These are phyloP conservation scores for Colletotrichum gloeosporioides DNA, from an alignment of 2,329 filamentous ascomycete species.

Conservation along the genomic window DNA sequence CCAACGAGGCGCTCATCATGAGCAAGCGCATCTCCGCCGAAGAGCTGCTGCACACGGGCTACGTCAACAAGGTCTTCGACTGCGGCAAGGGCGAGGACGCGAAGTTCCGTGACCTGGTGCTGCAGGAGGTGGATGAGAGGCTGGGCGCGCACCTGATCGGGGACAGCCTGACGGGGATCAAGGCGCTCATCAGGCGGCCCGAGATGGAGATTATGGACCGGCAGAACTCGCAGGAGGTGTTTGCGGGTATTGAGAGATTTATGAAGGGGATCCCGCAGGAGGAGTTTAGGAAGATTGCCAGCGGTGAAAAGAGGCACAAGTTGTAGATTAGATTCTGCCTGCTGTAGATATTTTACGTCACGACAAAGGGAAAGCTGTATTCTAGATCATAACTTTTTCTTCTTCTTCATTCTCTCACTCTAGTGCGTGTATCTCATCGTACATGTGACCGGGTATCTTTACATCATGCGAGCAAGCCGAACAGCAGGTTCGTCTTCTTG, in stretches of 20 bases:
- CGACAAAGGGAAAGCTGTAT: not conserved
- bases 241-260: conserved; percentile 84
- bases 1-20: conserved; percentile 94
- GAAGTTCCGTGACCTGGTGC: conserved; percentile 73
- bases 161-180: conserved; percentile 82
- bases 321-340: conserved; percentile 54
- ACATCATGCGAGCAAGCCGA: conserved; percentile 70
- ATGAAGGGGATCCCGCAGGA: conserved; percentile 80
- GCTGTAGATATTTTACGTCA: not conserved
- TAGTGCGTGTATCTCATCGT: not conserved
- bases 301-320: conserved; percentile 93
- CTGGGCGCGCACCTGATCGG: conserved; percentile 81
- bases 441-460: conserved; percentile 1
- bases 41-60: conserved; percentile 78
- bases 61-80: conserved; percentile 83
- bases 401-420: not conserved
- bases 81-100: conserved; percentile 62
- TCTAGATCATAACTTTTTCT: not conserved
- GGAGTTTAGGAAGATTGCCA: conserved; percentile 86
- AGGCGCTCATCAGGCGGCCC: conserved; percentile 78
- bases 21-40: conserved; percentile 76
- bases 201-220: conserved; percentile 75
- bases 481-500: conserved; percentile 81
- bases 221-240: conserved; percentile 84
- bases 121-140: conserved; percentile 80